These are phyloP conservation scores for Hyphopichia fennica DNA, from an alignment of 1,139 yeast genomes.

Conservation along the genomic window DNA sequence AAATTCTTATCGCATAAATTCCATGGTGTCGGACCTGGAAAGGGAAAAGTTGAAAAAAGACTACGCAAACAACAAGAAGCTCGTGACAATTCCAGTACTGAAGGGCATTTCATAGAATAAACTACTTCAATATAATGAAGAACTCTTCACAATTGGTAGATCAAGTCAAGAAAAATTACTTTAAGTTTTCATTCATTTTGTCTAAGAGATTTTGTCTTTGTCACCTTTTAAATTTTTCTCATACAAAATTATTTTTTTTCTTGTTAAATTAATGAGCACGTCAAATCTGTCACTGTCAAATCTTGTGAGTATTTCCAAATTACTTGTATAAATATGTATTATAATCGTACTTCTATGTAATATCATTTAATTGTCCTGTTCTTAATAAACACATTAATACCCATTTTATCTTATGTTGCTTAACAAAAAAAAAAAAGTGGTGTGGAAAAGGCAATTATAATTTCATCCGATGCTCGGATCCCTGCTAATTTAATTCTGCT, in stretches of 20 bases:
- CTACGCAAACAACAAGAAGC: background rate
- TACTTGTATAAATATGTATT: no score
- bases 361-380: no score
- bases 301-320: no score
- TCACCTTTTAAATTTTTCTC: background rate
- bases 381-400: no score
- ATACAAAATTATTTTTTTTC: background rate
- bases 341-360: no score
- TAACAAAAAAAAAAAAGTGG: background rate
- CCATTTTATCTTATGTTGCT: no score
- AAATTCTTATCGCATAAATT: conserved; percentile 82
- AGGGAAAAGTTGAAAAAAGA: conserved; percentile 7
- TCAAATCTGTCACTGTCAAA: background rate
- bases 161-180: no score
- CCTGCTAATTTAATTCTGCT: background rate
- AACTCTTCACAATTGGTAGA: no score
- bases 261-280: background rate
- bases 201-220: no score
- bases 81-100: background rate
- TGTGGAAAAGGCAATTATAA: no score
- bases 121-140: no score
- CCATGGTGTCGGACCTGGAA: conserved; percentile 56
- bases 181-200: no score
- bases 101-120: background rate
- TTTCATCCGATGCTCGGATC: background rate